Base-by-base conservation (phyloP, 768 basidiomycete genomes). In the Boletus coccyginus region DNA sequence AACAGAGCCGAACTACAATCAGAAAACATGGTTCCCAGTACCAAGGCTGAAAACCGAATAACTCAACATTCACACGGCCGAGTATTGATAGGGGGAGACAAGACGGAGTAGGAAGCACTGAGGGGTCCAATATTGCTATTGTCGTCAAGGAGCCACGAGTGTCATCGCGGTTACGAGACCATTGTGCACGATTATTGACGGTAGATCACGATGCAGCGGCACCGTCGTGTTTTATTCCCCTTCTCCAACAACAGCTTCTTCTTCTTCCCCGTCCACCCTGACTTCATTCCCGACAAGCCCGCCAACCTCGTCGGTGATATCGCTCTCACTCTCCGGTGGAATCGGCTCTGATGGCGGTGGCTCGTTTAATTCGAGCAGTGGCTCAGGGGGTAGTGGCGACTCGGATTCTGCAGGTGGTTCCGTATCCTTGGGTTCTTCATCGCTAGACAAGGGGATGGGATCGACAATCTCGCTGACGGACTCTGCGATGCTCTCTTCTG, bases 261-360 rank as follows among this genome's bases (percentile, higher is more conserved):
- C 56, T 52, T 61, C 59, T 57, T 59, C 62, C 50, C 50, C 63
- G 40, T 40, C 53, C 42, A 35, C 52, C 43, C 9, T 54, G 46
- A 50, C 45, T 55, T 69, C 63, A 62, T 71, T 49, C 35, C 52
- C 59, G 48, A 52, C 67, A 51, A 33, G 42, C 42, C 38, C 64
- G 52, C 45, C 57, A 43, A 49, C 65, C 52, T 73, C 69, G 41
- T 73, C 71, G 58, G 70, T 67, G 62, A 71, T 73, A 66, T 73
- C 70, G 60, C 71, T 67, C 54, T 70, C 68, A 52, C 61, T 72
- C 57, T 71, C 70, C 52, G 70, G 70, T 0, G 67, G 69, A 40
- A 71, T 60, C 11, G 71, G 69, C 39, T 71, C 70, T 41, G 71
- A 69, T 29, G 70, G 65, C 13, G 65, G 65, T 43, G 69, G 71